Evolutionary conservation across 2,329 filamentous ascomycete species (phyloP), one percentile per base, ranked within the genome.

Genomic region (Neocatenulostroma microsporum): DNA sequence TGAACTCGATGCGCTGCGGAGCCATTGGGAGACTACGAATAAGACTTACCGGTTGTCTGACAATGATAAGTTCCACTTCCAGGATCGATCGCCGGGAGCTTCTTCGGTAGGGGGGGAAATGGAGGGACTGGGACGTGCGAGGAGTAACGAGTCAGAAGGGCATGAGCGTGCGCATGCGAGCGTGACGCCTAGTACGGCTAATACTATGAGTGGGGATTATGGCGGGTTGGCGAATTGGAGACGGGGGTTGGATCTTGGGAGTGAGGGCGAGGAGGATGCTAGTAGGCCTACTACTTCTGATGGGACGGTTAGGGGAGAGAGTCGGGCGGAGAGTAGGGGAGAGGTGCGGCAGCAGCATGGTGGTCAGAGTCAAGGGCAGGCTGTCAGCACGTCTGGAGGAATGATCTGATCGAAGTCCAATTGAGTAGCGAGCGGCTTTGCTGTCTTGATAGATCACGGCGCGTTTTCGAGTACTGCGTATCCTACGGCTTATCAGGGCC

Each of bases 1-100:
- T 45, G 91, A 98, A 65, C 77, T 98, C 6, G 91, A 98, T 59
- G 83, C 84, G 10, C 71, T 98, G 31, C 78, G 89, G 35, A 24
- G 20, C 11, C 33, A 95, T 53, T 98, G 91, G 91, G 87, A 96
- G 64, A 85, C 82, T 25, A 94, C 87, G 10, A 95, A 89, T 66
- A 91, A 93, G 62, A 93, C 85, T 54, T 95, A 96, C 61, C 82
- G 91, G 17, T 68, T 95, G 29, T 94, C 85, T 62, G 88, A 82
- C 54, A 79, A 83, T 34, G 93, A 94, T 52, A 88, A 95, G 57
- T 88, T 93, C 51, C 88, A 94, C 57, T 88, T 93, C n/a, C n/a
- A n/a, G n/a, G n/a, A n/a, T n/a, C n/a, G n/a, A n/a, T n/a, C n/a
- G n/a, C 29, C 56, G 54, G 29, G n/a, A n/a, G n/a, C n/a, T n/a